A percentile compares a stretch with the other conserved stretches of the same genome.
phyloP scores from a whole-genome alignment of 495 filamentous ascomycete genomes.

The Penicillium samsonianum region DNA sequence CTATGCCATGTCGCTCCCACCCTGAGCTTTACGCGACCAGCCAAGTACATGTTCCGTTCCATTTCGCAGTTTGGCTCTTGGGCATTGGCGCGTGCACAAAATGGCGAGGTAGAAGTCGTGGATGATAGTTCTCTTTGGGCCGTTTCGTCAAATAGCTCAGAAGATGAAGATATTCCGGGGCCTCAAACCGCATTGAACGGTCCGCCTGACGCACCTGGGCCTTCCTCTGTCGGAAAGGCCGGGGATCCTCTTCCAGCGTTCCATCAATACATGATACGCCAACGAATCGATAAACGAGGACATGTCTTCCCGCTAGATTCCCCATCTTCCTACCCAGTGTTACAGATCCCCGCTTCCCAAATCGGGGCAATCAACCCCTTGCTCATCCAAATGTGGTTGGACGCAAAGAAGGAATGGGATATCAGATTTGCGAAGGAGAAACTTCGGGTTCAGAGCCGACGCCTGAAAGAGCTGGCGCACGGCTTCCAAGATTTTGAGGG shows the following conservation, averaged over 20 bases:
- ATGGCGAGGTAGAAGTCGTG: slow-evolving; percentile 72
- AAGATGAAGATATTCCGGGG: slow-evolving; percentile 30
- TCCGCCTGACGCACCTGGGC: slow-evolving; percentile 17
- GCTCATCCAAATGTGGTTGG: slow-evolving; percentile 82
- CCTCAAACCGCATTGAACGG: slow-evolving; percentile 27
- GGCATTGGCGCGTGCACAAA: slow-evolving; percentile 81
- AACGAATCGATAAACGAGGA: slow-evolving; percentile 78
- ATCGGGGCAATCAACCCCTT: slow-evolving; percentile 79
- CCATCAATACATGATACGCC: slow-evolving; percentile 84
- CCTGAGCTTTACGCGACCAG: slow-evolving; percentile 87
- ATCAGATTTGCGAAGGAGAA: slow-evolving; percentile 65
- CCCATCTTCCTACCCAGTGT: slow-evolving; percentile 58
- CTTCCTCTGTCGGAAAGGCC: slow-evolving; percentile 66
- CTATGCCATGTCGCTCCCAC: slow-evolving; percentile 90
- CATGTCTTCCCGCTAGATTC: slow-evolving; percentile 65
- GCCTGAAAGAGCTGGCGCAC: slow-evolving; percentile 66
- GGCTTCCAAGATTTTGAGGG: slow-evolving; percentile 72
- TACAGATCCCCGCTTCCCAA: slow-evolving; percentile 58
- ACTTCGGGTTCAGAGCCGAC: slow-evolving; percentile 64
- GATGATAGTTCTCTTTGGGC: slow-evolving; percentile 76
- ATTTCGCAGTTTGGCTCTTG: slow-evolving; percentile 91
- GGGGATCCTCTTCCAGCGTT: slow-evolving; percentile 81
- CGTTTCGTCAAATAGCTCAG: slow-evolving; percentile 62
- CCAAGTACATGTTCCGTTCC: slow-evolving; percentile 89
- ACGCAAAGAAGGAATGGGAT: slow-evolving; percentile 69